phyloP scores from a whole-genome alignment of 805 yeast species.

The Naumovozyma baii region DNA sequence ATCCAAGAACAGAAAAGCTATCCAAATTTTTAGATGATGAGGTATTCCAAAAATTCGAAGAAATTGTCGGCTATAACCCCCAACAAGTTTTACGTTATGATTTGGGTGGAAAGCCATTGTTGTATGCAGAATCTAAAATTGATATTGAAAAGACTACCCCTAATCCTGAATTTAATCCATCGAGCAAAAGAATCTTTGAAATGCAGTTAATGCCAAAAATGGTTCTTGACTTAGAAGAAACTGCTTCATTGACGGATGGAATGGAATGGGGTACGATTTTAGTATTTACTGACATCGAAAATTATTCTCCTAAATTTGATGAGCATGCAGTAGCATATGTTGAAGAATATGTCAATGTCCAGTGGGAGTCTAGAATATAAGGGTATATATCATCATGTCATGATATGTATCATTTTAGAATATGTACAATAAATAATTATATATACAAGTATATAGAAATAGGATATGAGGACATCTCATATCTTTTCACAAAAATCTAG shows the following conservation, averaged over 20 bases:
- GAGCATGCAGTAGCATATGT: constrained; percentile 65
- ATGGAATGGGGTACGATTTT: constrained; percentile 97
- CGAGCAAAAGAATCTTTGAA: constrained; percentile 59
- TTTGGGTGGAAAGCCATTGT: constrained; percentile 64
- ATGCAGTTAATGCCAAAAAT: constrained; percentile 91
- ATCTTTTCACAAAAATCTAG: constrained; percentile 38
- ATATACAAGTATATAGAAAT: background rate
- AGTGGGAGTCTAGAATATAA: constrained; percentile 53
- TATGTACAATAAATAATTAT: background rate
- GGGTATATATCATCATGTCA: background rate
- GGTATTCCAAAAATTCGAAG: constrained; percentile 69
- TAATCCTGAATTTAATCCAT: constrained; percentile 49
- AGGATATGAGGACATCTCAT: constrained; percentile 1
- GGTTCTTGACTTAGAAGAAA: constrained; percentile 68
- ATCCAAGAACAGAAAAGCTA: constrained; percentile 40
- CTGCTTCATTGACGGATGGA: constrained; percentile 48
- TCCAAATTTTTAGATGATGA: constrained; percentile 59
- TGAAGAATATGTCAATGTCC: constrained; percentile 75
- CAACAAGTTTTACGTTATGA: constrained; percentile 81
- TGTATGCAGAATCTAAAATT: constrained; percentile 47
- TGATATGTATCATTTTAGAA: background rate
- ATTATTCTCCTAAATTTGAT: constrained; percentile 49
- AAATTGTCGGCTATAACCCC: constrained; percentile 70
- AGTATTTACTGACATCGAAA: constrained; percentile 67
- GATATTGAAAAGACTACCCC: constrained; percentile 38